Base-by-base conservation (phyloP, 1,284 basidiomycete genomes). In the Ustilago esculenta region DNA sequence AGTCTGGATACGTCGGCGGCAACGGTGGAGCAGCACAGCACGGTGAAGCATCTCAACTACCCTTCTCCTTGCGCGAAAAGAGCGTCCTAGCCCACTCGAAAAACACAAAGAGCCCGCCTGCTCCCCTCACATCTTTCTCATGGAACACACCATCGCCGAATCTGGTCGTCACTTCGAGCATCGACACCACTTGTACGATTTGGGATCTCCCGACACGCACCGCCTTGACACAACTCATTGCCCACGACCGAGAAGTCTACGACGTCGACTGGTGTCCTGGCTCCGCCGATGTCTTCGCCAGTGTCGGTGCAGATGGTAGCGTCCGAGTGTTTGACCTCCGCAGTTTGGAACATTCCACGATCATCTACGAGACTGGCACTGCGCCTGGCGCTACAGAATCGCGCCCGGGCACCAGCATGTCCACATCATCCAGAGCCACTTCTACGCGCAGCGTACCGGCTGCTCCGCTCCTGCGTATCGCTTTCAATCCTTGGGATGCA, bases 191-290 rank as follows among this genome's bases (percentile, higher is more conserved):
- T 4, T 84, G 83, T 59, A 84, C 84, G 3, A 81, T 84, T 20
- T 84, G 95, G 95, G 96, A 99, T 81, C 92, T 99, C 79, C 92
- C 96, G 73, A 94, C 92, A 2, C 88, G 89, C 17, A 90, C 91
- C n/a, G 95, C 96, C 14, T 88, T 98, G 77, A 98, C 96, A 1
- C 96, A 99, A 82, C 75, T 84, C 20, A 84, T 84, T 32, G 96
- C 96, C 0, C 96, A 99, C 84, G 96, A 99, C 85, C 88, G 93
- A 42, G 96, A 98, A 82, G 96, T 99, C 6, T 94, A 94, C 83
- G 92, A 95, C 79, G 92, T 95, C 44, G 94, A 92, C 35, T 98
- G 96, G 95, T 88, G 97, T n/a, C 96, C 96, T 2, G 88, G 90
- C n/a, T 95, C 92, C 11, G 91, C 92, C 4, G 94, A 98, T 82